Evolutionary conservation across 371 early-diverging fungal species (phyloP).

Genomic region (Zychaea mexicana): DNA sequence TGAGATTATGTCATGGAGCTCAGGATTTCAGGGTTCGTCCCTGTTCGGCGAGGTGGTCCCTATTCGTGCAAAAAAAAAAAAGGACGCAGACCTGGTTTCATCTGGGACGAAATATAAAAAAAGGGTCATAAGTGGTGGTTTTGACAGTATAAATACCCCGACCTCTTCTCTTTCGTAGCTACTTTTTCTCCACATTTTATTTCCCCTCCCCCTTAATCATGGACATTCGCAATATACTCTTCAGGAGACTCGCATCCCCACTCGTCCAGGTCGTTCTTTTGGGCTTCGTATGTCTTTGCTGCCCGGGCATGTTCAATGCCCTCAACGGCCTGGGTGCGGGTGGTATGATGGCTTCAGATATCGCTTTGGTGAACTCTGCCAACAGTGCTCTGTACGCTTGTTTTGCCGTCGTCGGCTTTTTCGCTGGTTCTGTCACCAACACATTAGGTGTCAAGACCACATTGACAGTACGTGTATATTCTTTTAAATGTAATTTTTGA

Average conservation of each 20-base stretch:
- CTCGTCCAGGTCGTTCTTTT: constrained; percentile 71
- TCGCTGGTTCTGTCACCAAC: constrained; percentile 66
- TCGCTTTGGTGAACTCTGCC: constrained; percentile 63
- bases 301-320: constrained; percentile 76
- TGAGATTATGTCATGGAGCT: background rate
- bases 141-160: constrained; percentile 11
- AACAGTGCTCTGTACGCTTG: constrained; percentile 70
- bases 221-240: background rate
- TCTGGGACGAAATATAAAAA: background rate
- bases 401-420: constrained; percentile 70
- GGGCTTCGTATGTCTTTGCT: constrained; percentile 76
- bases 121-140: background rate
- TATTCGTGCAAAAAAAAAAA: background rate
- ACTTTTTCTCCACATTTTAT: background rate
- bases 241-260: constrained; percentile 24
- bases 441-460: constrained; percentile 54
- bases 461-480: constrained; percentile 34
- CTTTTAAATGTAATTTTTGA: background rate
- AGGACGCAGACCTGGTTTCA: background rate
- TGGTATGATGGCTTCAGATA: constrained; percentile 57
- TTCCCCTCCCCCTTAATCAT: background rate
- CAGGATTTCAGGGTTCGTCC: constrained; percentile 1
- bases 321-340: constrained; percentile 50
- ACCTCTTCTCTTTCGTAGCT: background rate
- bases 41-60: background rate